Evolutionary conservation across 2,329 filamentous ascomycete species (phyloP).

Genomic region (Cercospora sp.): DNA sequence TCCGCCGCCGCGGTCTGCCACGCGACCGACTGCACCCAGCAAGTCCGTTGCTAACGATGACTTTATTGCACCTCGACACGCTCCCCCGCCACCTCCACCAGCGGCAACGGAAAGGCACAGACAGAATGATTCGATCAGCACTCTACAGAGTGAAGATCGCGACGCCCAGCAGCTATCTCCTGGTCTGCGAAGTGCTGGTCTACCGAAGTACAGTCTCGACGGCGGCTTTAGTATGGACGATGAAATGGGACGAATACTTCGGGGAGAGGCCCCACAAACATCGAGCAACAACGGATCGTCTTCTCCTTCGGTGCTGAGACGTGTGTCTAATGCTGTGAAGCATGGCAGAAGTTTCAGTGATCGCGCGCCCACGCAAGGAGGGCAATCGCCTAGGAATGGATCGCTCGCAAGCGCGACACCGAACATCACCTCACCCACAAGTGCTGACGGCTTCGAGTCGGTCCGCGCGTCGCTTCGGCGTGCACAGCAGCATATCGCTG

Average conservation of each 20-base stretch:
- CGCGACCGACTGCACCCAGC: slow-evolving; percentile 47
- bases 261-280: slow-evolving; percentile 59
- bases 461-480: slow-evolving; percentile 27
- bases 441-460: slow-evolving; percentile 26
- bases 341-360: slow-evolving; percentile 88
- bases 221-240: slow-evolving; percentile 93
- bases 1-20: slow-evolving; percentile 50
- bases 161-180: slow-evolving; percentile 34
- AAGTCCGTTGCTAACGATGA: slow-evolving; percentile 43
- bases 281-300: slow-evolving; percentile 33
- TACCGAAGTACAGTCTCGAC: slow-evolving; percentile 64
- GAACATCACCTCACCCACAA: slow-evolving; percentile 27
- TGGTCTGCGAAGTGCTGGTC: slow-evolving; percentile 34
- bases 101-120: slow-evolving; percentile 38
- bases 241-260: slow-evolving; percentile 87
- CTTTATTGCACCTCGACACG: slow-evolving; percentile 51
- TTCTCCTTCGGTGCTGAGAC: slow-evolving; percentile 72
- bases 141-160: slow-evolving; percentile 42
- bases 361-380: slow-evolving; percentile 37
- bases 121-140: slow-evolving; percentile 48
- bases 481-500: slow-evolving; percentile 59
- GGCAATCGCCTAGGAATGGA: slow-evolving; percentile 42
- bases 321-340: slow-evolving; percentile 89
- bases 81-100: slow-evolving; percentile 43
- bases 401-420: slow-evolving; percentile 37